A percentile compares a stretch with the other conserved stretches of the same genome.
These are phyloP conservation scores for Acanthamoeba sp. DNA, from an alignment of 208 protist species.

Conservation along the genomic window DNA sequence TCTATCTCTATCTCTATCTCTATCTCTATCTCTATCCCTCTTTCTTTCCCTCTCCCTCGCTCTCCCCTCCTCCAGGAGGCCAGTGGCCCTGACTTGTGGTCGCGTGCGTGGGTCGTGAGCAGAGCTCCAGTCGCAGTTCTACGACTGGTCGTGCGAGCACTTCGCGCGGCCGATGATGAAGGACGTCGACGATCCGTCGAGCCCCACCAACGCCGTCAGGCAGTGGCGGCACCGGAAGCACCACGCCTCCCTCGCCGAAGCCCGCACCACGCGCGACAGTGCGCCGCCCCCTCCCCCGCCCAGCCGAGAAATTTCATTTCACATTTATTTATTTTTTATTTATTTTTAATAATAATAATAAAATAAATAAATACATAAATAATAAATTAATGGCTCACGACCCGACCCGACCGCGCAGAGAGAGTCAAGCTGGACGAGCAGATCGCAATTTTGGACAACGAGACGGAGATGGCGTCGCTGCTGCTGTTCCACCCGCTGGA, in stretches of 20 bases:
- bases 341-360: no score
- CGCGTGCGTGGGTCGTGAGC: neutral
- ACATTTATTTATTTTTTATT: no score
- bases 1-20: neutral
- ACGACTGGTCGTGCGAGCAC: conserved; percentile 83
- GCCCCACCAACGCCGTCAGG: conserved; percentile 71
- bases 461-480: conserved; percentile 68
- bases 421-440: conserved; percentile 76
- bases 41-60: neutral
- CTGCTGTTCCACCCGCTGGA: conserved; percentile 86
- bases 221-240: conserved; percentile 79
- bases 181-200: conserved; percentile 75
- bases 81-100: neutral
- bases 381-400: neutral
- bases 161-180: conserved; percentile 74
- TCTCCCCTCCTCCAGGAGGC: neutral
- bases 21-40: no score
- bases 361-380: conserved; percentile 1
- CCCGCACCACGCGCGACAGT: conserved; percentile 54
- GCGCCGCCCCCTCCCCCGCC: neutral
- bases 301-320: neutral
- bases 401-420: neutral
- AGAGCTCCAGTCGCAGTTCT: conserved; percentile 74
- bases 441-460: conserved; percentile 80
- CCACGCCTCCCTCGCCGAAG: conserved; percentile 76